phyloP scores from a whole-genome alignment of 2,329 filamentous ascomycete species.

The Aureobasidium sp. region DNA sequence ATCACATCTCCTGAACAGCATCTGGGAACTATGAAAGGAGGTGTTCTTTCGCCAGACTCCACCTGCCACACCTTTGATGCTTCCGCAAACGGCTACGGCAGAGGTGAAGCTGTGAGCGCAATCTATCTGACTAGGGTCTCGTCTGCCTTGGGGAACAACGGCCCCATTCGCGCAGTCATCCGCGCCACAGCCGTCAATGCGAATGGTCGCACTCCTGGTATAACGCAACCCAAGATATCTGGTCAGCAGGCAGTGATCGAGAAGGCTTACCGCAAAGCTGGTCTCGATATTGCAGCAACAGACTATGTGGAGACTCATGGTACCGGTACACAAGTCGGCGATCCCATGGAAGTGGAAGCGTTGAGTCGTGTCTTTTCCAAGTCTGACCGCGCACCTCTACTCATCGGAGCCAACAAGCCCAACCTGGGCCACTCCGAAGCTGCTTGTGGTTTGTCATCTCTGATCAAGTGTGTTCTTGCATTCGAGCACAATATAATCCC shows the following conservation, averaged over 20 bases:
- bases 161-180: constrained; percentile 34
- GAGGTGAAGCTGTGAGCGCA: constrained; percentile 45
- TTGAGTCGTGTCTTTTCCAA: background rate
- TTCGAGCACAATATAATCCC: background rate
- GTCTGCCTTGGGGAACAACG: constrained; percentile 38
- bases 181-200: constrained; percentile 28
- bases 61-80: constrained; percentile 29
- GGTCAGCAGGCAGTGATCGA: constrained; percentile 31
- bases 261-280: constrained; percentile 29
- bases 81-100: constrained; percentile 41
- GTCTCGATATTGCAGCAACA: constrained; percentile 21
- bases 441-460: constrained; percentile 21
- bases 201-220: constrained; percentile 31
- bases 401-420: constrained; percentile 23
- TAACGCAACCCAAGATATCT: constrained; percentile 30
- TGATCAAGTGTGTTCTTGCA: constrained; percentile 22
- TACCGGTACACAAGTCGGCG: constrained; percentile 31
- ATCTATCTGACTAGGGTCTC: constrained; percentile 40
- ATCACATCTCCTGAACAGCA: background rate
- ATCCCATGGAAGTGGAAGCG: background rate
- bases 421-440: constrained; percentile 29
- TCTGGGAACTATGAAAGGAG: background rate
- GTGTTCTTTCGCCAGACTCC: background rate
- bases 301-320: constrained; percentile 33
- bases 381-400: constrained; percentile 15